Evolutionary conservation across 345 rosid genomes (phyloP), one percentile per base, ranked within the genome.

Genomic region (Rhizophora apiculata): DNA sequence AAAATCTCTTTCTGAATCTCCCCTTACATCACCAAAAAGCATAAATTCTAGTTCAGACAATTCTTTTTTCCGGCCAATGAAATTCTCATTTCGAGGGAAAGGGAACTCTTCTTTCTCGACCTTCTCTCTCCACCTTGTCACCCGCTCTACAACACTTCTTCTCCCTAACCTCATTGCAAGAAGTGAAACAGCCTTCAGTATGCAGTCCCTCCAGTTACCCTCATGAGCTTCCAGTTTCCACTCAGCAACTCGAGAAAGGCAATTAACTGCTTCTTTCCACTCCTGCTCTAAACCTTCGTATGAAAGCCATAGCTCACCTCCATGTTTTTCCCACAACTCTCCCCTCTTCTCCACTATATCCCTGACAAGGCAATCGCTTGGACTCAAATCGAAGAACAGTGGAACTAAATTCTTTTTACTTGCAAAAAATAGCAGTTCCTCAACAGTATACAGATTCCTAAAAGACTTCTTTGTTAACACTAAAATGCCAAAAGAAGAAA

Each of bases 271-370:
- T 72, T 90, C 99, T 76, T 74, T 95, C 98, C 99, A 95, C 62
- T 95, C 99, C 75, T 83, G 86, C 83, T 95, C 99, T 65, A 89
- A 65, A 22, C 98, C 97, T 30, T 96, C 96, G 32, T 92, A 95
- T 31, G 82, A 71, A 82, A 80, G 76, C 97, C 97, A 91, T 6
- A 92, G 56, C 63, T 91, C 96, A 6, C 97, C 99, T 39, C 96
- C 97, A 31, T 88, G 85, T 77, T 88, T 88, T 80, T 88, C 97
- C 99, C 99, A 95, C 70, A 91, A 71, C 63, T 90, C 98, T 31
- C 98, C 99, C 75, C 96, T 80, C 84, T 84, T 95, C 74, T 95
- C 99, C 46, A 95, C 90, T 56, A 95, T 88, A 75, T 95, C 99
- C 74, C 98, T 81, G 54, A 95, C 97, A 63, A 92, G 96, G 76